Conservation (phyloP, 345 rosid species). For the Rhodamnia argentea region DNA sequence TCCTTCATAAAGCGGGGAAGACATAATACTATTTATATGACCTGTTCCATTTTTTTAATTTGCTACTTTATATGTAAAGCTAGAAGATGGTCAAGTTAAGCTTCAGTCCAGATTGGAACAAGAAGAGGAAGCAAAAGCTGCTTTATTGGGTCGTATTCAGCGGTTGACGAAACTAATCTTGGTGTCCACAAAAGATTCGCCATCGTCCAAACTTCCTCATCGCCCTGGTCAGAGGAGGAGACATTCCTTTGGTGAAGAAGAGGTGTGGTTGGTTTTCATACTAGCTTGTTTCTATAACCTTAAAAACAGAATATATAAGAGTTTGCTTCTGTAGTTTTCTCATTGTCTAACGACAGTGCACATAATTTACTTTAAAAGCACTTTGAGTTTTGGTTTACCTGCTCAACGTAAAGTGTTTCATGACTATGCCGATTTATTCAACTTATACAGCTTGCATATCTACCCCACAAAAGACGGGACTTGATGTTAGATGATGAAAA, state of each 20-base stretch:
- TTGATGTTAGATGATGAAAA: slow-evolving; percentile 87
- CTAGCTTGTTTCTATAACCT: background rate
- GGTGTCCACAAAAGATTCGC: slow-evolving; percentile 87
- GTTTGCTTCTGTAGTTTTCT: background rate
- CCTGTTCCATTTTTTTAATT: background rate
- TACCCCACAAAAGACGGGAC: slow-evolving; percentile 93
- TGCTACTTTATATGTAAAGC: slow-evolving; percentile 31
- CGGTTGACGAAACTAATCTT: slow-evolving; percentile 86
- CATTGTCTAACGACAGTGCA: background rate
- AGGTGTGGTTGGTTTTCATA: slow-evolving; percentile 31
- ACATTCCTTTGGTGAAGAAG: slow-evolving; percentile 99
- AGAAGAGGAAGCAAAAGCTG: slow-evolving; percentile 99
- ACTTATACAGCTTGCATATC: slow-evolving; percentile 77
- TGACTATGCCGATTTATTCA: background rate
- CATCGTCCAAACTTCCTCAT: slow-evolving; percentile 58
- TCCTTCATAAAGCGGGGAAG: background rate
- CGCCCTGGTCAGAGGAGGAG: slow-evolving; percentile 81
- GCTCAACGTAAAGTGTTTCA: background rate
- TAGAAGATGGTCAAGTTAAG: slow-evolving; percentile 96
- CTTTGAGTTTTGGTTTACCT: background rate
- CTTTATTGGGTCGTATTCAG: slow-evolving; percentile 91
- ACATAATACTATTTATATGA: background rate
- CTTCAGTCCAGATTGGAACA: slow-evolving; percentile 92
- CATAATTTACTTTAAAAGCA: background rate
- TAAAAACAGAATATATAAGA: background rate